Conservation (phyloP, 2,329 filamentous ascomycete species). For the Epichloe bromicola region DNA sequence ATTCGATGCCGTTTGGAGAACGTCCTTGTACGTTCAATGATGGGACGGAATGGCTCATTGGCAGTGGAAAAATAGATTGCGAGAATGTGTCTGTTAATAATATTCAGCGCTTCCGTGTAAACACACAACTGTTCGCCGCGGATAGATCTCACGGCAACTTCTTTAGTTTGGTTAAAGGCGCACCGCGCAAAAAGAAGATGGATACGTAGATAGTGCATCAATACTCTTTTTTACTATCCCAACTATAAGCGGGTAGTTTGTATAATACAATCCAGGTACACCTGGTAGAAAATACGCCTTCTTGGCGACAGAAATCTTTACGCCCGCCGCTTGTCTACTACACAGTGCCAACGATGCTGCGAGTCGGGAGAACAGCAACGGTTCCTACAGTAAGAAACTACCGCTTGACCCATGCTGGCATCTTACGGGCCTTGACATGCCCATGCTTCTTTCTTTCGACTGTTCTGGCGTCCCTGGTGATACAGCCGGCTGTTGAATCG, state of each 20-base stretch:
- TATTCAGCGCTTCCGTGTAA: neutral
- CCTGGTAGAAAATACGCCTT: neutral
- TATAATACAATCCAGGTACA: conserved; percentile 1
- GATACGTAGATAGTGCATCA: neutral
- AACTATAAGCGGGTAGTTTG: neutral
- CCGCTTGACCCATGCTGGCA: conserved; percentile 93
- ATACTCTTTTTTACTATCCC: neutral
- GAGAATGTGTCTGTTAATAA: neutral
- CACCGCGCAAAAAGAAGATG: neutral
- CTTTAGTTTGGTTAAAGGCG: neutral
- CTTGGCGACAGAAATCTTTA: neutral
- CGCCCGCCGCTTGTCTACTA: neutral
- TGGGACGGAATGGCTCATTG: neutral
- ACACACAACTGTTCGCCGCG: neutral
- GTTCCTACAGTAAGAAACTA: conserved; percentile 17
- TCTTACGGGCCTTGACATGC: conserved; percentile 93
- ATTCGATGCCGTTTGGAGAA: neutral
- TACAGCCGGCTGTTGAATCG: conserved; percentile 60
- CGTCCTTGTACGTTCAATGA: neutral
- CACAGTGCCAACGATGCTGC: neutral
- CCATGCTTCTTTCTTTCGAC: conserved; percentile 99
- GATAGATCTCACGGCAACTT: neutral
- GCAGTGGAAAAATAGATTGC: neutral
- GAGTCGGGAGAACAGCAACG: neutral
- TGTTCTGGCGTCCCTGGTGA: conserved; percentile 79